Evolutionary conservation across 2,329 filamentous ascomycete species (phyloP), one percentile per base, ranked within the genome.

Genomic region (Hypoxylon sp.): DNA sequence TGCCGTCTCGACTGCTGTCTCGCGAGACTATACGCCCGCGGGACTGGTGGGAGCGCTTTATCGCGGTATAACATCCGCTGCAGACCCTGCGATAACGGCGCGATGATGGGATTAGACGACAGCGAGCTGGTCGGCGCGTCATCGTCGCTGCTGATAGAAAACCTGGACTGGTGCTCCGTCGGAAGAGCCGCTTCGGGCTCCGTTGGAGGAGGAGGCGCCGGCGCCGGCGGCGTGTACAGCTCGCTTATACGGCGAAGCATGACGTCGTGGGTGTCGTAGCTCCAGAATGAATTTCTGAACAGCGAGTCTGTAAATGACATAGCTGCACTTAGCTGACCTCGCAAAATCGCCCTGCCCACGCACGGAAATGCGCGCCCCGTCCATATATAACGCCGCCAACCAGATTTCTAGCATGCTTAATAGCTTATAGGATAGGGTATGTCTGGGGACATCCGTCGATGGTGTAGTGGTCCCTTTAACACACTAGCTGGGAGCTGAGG

Each of bases 211-310:
- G 32, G 10, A 3, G 32, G 32, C 6, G 61, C 34, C 24, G 24
- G 24, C 24, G 4, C 4, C 24, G 32, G 32, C 6, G 61, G 39
- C n/a, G 53, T 49, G 20, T 61, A 50, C 3, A 68, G 47, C n/a
- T 71, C 65, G 47, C 64, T 61, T 20, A 69, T 50, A 2, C 64
- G 62, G n/a, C 59, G 65, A 22, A 72, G 65, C 19, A 54, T 22
- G 26, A 71, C 62, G 2, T 69, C 58, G 20, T 62, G 39, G 34
- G 59, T 63, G 10, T 68, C 65, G 30, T 58, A 66, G 20, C 62
- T 68, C 72, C 71, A 72, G 24, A 71, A 54, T 10, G 71, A 70
- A 47, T 62, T 69, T 37, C 63, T 53, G 32, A 68, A 71, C 1
- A 71, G 24, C 34, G 54, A 61, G 15, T 72, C 65, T 37, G 65